Evolutionary conservation across 129 eudicot species (phyloP), one percentile per base, ranked within the genome.

Genomic region (Centaurea solstitialis): DNA sequence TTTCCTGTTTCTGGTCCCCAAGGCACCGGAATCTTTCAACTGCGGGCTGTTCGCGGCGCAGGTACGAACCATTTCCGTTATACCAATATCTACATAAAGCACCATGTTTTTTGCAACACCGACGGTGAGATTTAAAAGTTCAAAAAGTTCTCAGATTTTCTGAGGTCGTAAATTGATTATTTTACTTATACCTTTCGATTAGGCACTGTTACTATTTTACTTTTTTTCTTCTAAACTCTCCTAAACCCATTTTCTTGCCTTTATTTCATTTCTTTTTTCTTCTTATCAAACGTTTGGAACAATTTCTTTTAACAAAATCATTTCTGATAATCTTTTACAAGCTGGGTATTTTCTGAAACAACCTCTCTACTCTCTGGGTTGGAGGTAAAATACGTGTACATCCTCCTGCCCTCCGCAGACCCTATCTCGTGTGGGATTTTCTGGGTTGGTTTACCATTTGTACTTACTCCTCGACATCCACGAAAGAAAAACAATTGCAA

Each of bases 1-100:
- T 95, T 95, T 82, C 99, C 99, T 22, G 97, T 92, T 61, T 86
- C 94, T 80, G 97, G 99, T 65, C 99, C 99, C 30, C 94, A 87
- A 77, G 99, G 99, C 86, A 83, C 91, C 72, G 99, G 97, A 73
- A 90, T 91, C 68, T 87, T 95, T 83, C 99, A 90, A 78, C 80
- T 95, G 64, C 84, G 90, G 79, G 99, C 99, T 35, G 93, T 95
- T 81, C 90, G 99, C 71, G 82, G 78, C 78, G 96, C 85, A 89
- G 99, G 99, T 93, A 47, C 22, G 85, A 39, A 7, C 41, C 61
- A 17, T 85, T 21, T 24, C 28, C 10, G 33, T 11, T 24, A 69
- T 67, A 50, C 21, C n/a, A 2, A 59, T 37, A 21, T 72, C 11
- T 38, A 38, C 35, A 10, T 70, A 66, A 33, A 21, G 69, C 39